phyloP scores from a whole-genome alignment of 305 asterid species.

The Coffea humblotiana region DNA sequence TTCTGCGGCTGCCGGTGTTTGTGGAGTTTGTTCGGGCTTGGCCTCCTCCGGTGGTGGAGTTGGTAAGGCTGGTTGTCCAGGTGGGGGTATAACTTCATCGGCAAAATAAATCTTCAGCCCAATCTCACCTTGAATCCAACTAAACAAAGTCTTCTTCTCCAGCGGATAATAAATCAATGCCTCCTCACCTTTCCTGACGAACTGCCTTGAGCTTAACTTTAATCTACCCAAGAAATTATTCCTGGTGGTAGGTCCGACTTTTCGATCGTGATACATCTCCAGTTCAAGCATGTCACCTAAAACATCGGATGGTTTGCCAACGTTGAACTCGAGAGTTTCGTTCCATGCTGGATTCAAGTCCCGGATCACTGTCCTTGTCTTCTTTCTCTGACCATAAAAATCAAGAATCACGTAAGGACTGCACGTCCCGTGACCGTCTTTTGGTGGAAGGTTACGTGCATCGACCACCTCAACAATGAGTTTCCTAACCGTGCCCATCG shows the following conservation, averaged over 20 bases:
- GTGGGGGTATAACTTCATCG: conserved; percentile 53
- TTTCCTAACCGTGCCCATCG: conserved; percentile 50
- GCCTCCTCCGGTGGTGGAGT: conserved; percentile 30
- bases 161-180: conserved; percentile 73
- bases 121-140: conserved; percentile 78
- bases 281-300: conserved; percentile 76
- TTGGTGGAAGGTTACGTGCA: conserved; percentile 67
- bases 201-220: conserved; percentile 57
- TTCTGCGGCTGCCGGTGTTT: conserved; percentile 15
- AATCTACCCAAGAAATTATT: conserved; percentile 66
- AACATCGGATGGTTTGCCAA: conserved; percentile 55
- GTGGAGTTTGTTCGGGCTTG: conserved; percentile 22
- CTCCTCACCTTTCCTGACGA: conserved; percentile 86
- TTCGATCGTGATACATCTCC: conserved; percentile 62
- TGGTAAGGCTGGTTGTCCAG: conserved; percentile 36
- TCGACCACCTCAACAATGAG: conserved; percentile 77
- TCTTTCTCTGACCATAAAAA: conserved; percentile 76
- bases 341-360: conserved; percentile 78
- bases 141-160: conserved; percentile 57
- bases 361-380: conserved; percentile 56
- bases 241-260: conserved; percentile 71
- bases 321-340: conserved; percentile 60
- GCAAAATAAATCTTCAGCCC: conserved; percentile 68
- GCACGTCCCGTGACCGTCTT: conserved; percentile 81
- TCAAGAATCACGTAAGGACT: conserved; percentile 74